Conservation (phyloP, 768 basidiomycete species). For the Agrocybe chaxingu region DNA sequence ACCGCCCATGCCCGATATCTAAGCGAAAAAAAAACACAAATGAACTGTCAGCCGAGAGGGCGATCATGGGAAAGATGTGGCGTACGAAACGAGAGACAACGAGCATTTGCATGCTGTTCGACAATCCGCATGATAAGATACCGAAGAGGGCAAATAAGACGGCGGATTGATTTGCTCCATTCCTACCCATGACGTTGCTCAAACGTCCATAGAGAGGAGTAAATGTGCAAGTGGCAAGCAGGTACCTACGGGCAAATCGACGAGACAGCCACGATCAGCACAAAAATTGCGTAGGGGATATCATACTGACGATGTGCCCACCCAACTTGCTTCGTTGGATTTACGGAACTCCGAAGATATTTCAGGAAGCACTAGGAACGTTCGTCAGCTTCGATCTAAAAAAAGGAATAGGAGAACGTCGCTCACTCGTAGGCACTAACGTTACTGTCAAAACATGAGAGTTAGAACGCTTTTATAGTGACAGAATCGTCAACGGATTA, state of each 20-base stretch:
- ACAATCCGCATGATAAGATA: slow-evolving; percentile 64
- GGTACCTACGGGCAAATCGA: slow-evolving; percentile 42
- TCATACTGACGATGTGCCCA: slow-evolving; percentile 65
- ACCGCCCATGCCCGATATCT: slow-evolving; percentile 79
- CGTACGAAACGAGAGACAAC: slow-evolving; percentile 65
- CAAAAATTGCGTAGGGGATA: neutral
- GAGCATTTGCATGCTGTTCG: slow-evolving; percentile 66
- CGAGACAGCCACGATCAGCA: neutral
- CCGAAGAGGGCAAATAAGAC: slow-evolving; percentile 60
- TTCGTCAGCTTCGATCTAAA: neutral
- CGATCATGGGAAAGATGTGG: neutral
- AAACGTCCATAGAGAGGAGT: slow-evolving; percentile 81
- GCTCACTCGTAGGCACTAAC: slow-evolving; percentile 71
- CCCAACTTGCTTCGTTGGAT: slow-evolving; percentile 79
- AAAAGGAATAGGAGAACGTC: neutral
- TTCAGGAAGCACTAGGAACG: slow-evolving; percentile 60
- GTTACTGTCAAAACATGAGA: slow-evolving; percentile 42
- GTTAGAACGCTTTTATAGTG: slow-evolving; percentile 1
- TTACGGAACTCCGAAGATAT: slow-evolving; percentile 77
- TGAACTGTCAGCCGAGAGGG: neutral
- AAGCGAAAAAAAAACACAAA: slow-evolving; percentile 1
- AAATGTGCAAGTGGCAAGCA: slow-evolving; percentile 78
- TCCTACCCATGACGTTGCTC: slow-evolving; percentile 72
- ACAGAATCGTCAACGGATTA: neutral
- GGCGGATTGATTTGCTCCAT: slow-evolving; percentile 65